Base-by-base conservation (phyloP, 2,329 filamentous ascomycete species). In the Colletotrichum sp. region DNA sequence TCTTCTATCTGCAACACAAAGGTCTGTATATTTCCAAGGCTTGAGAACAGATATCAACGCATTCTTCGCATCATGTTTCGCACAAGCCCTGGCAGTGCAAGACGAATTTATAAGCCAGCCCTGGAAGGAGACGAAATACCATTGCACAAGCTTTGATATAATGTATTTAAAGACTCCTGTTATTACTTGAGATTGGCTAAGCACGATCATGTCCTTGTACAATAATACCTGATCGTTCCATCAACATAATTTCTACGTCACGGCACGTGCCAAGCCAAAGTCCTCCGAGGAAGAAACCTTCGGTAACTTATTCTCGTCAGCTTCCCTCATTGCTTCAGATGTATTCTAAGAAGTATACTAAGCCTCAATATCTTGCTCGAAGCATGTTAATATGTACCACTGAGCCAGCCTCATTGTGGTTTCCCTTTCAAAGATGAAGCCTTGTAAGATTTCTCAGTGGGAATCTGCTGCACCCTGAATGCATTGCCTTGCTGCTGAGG, bases 361-460 rank as follows among this genome's bases (percentile, higher is more conserved):
- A 6, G 9, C 9, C 1, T 12, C 18, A 48, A 1, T 4, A 0
- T 48, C 43, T 48, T 48, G 9, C n/a, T 48, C 43, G n/a, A 21
- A 13, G 18, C 43, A 48, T 13, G 18, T n/a, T 4, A 0, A 7
- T 4, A 21, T 48, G 5, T 48, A 7, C 2, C 18, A n/a, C 5
- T 10, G 0, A 3, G 39, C 16, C 3, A 9, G 15, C 34, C 5
- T 3, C 1, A 18, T 18, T 18, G 7, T 5, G 2, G 16, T 1
- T 18, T 3, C 36, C 5, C 5, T 39, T 39, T 3, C 36, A 39
- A 39, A 9, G 3, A 39, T 39, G 7, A 39, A 36, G 34, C 13
- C 13, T 15, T 36, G 6, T 16, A 4, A 36, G 15, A 16, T 15
- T 7, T 36, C 34, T 36, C 34, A 36, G 13, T 16, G 30, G 30